Percentiles rank a stretch among this genome's conserved stretches.
Evolutionary conservation across 2,329 filamentous ascomycete genomes (phyloP).

Genomic region (Curvularia eragrostidis): DNA sequence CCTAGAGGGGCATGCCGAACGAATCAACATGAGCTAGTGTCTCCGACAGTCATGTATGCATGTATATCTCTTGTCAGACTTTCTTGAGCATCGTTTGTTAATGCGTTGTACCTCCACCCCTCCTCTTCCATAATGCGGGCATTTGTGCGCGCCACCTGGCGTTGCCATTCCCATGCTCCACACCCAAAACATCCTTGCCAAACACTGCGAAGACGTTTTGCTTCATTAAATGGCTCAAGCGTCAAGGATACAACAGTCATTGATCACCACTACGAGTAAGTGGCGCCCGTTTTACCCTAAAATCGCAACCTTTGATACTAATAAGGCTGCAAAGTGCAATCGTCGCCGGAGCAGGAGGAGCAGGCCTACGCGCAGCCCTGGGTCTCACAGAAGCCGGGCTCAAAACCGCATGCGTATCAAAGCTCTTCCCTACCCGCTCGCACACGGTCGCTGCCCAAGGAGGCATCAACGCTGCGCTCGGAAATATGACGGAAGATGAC

Average conservation of each 20-base stretch:
- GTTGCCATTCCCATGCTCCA: constrained; percentile 21
- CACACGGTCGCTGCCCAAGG: constrained; percentile 73
- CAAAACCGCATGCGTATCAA: constrained; percentile 70
- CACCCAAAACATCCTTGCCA: constrained; percentile 6
- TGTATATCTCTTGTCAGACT: background rate
- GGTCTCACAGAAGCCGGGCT: constrained; percentile 69
- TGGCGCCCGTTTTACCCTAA: background rate
- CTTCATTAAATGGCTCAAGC: constrained; percentile 27
- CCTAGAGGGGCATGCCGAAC: constrained; percentile 23
- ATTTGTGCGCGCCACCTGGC: constrained; percentile 33
- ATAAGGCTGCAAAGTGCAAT: constrained; percentile 46
- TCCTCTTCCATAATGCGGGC: constrained; percentile 29
- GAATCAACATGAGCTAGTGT: background rate
- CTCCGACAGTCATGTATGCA: background rate
- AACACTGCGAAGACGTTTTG: constrained; percentile 20
- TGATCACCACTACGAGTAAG: constrained; percentile 47
- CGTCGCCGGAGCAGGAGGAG: constrained; percentile 63
- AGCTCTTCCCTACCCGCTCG: constrained; percentile 68
- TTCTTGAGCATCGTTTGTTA: background rate
- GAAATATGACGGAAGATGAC: constrained; percentile 63
- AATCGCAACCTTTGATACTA: background rate
- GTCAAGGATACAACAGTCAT: constrained; percentile 36
- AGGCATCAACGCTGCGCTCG: constrained; percentile 66
- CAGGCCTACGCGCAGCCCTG: constrained; percentile 68
- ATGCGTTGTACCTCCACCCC: background rate